phyloP scores from a whole-genome alignment of 2,329 filamentous ascomycete species.

The Alternaria ventricosa region DNA sequence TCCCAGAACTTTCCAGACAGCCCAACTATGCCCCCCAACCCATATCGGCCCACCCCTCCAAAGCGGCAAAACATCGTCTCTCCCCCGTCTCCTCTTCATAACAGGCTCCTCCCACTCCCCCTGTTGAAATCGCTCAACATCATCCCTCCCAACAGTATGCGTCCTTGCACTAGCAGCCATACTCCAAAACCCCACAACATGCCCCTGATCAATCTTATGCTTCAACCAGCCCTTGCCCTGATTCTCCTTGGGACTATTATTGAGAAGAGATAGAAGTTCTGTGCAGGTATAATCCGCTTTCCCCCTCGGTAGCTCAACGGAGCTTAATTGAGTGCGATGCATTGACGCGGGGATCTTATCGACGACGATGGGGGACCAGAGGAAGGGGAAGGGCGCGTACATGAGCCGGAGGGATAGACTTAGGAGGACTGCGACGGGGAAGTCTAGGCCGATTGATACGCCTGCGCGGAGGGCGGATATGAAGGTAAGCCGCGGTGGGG shows the following conservation, averaged over 20 bases:
- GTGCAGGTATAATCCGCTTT: conserved; percentile 26
- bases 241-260: neutral
- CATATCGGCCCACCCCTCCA: conserved; percentile 33
- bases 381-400: conserved; percentile 24
- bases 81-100: conserved; percentile 14
- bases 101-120: conserved; percentile 30
- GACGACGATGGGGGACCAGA: conserved; percentile 24
- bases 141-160: conserved; percentile 26
- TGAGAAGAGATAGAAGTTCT: conserved; percentile 19
- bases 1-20: conserved; percentile 23
- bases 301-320: conserved; percentile 5
- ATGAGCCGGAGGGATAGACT: conserved; percentile 26
- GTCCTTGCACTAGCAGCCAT: conserved; percentile 26
- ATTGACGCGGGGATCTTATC: conserved; percentile 21
- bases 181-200: conserved; percentile 29
- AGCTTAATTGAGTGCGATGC: conserved; percentile 25
- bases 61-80: conserved; percentile 25
- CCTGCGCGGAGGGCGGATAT: conserved; percentile 24
- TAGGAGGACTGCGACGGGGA: conserved; percentile 26
- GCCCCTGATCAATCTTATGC: conserved; percentile 28
- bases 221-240: conserved; percentile 17
- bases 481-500: conserved; percentile 27
- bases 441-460: conserved; percentile 25
- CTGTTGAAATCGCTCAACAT: conserved; percentile 28
- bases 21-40: conserved; percentile 28